Percentiles rank a stretch among this genome's conserved stretches.
Conservation (phyloP, 768 basidiomycete genomes). For the Heimioporus sp. region DNA sequence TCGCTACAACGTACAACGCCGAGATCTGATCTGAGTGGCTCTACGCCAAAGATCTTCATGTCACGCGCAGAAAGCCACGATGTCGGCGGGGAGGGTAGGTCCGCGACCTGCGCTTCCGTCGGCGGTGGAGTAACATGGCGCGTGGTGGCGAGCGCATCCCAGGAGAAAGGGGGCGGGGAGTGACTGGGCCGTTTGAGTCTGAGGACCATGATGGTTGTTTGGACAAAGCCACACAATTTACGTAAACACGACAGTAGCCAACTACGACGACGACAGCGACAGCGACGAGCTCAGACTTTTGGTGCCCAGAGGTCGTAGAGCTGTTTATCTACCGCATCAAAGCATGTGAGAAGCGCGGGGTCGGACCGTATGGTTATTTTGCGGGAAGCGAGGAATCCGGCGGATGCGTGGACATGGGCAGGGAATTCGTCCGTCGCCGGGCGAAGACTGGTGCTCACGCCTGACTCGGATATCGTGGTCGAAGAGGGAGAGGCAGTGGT, state of each 20-base stretch:
- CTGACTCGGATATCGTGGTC: slow-evolving; percentile 30
- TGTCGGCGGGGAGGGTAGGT: slow-evolving; percentile 70
- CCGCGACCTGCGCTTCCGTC: slow-evolving; percentile 36
- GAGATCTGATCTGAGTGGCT: slow-evolving; percentile 69
- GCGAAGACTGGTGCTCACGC: slow-evolving; percentile 18
- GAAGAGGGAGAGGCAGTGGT: slow-evolving; percentile 26
- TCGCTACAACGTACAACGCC: slow-evolving; percentile 72
- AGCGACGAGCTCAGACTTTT: slow-evolving; percentile 12
- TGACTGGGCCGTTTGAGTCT: slow-evolving; percentile 43
- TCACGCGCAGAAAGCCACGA: slow-evolving; percentile 83
- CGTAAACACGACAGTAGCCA: slow-evolving; percentile 9
- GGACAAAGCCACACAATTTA: slow-evolving; percentile 11
- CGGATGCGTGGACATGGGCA: slow-evolving; percentile 16
- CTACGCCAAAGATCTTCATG: slow-evolving; percentile 84
- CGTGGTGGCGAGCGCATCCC: slow-evolving; percentile 46
- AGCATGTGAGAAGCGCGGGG: slow-evolving; percentile 65
- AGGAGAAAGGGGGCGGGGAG: slow-evolving; percentile 59
- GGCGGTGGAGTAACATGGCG: slow-evolving; percentile 25
- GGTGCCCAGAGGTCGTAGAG: slow-evolving; percentile 79
- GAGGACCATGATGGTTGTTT: slow-evolving; percentile 35
- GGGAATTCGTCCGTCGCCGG: slow-evolving; percentile 16
- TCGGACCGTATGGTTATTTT: slow-evolving; percentile 58
- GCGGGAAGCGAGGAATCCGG: slow-evolving; percentile 29
- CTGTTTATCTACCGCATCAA: slow-evolving; percentile 74
- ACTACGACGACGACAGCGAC: not conserved